Evolutionary conservation across 2,329 filamentous ascomycete species (phyloP).

Genomic region (Nemania abortiva): DNA sequence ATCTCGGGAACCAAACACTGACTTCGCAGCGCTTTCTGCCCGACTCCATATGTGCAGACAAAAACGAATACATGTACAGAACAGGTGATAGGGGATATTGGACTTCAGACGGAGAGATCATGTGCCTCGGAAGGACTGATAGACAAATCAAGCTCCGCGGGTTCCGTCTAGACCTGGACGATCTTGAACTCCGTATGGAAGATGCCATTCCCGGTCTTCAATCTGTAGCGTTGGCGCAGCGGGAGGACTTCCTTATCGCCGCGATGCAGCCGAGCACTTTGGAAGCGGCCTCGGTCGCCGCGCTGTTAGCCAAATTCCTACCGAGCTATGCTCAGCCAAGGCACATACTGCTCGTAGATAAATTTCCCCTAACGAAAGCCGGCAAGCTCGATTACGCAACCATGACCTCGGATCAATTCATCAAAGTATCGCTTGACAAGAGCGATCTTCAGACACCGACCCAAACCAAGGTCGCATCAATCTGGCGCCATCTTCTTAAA

Average conservation of each 20-base stretch:
- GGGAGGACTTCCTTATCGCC: neutral
- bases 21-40: constrained; percentile 14
- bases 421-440: neutral
- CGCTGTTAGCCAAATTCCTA: neutral
- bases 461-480: neutral
- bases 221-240: neutral
- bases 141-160: constrained; percentile 30
- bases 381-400: constrained; percentile 28
- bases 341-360: constrained; percentile 1
- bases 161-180: constrained; percentile 26
- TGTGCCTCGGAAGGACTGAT: constrained; percentile 14
- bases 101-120: constrained; percentile 4
- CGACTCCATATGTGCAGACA: constrained; percentile 1
- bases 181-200: neutral
- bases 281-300: neutral
- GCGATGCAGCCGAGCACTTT: neutral
- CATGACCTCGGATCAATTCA: neutral
- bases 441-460: neutral
- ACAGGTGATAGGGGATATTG: constrained; percentile 26
- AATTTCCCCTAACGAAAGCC: constrained; percentile 21
- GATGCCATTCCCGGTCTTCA: neutral
- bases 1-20: constrained; percentile 50
- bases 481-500: neutral
- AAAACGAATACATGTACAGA: constrained; percentile 21
- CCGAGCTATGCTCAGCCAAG: constrained; percentile 8